Evolutionary conservation across 257 asterid species (phyloP).

Genomic region (Apocynum venetum): DNA sequence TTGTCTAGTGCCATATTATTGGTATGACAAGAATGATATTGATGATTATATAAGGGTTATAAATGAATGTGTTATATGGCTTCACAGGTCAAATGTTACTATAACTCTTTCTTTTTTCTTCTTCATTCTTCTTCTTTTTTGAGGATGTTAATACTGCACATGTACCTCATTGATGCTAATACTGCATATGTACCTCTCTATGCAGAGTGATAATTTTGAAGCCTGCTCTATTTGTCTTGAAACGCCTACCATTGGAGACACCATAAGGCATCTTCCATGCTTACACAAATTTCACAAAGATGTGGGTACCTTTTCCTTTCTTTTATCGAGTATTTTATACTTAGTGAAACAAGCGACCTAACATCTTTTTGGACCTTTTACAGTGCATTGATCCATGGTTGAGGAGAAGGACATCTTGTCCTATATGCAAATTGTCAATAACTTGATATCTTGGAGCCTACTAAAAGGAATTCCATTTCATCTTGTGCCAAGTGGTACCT

Average conservation of each 20-base stretch:
- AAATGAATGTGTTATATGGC: background rate
- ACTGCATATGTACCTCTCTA: background rate
- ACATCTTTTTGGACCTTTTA: conserved; percentile 9
- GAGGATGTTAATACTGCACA: too few relatives aligned
- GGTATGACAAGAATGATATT: background rate
- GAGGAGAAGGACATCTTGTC: conserved; percentile 74
- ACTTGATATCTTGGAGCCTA: conserved; percentile 28
- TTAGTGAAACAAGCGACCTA: background rate
- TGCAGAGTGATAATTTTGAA: conserved; percentile 63
- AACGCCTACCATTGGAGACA: conserved; percentile 65
- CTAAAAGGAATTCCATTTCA: background rate
- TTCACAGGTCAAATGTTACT: background rate
- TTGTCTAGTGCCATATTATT: background rate
- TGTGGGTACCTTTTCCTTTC: conserved; percentile 35
- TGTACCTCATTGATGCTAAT: too few relatives aligned
- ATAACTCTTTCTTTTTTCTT: background rate
- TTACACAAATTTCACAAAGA: conserved; percentile 96
- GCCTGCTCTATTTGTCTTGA: conserved; percentile 93
- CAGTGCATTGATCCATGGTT: conserved; percentile 99
- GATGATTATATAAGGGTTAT: background rate
- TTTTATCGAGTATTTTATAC: background rate
- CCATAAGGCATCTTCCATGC: conserved; percentile 90
- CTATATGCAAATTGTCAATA: conserved; percentile 81
- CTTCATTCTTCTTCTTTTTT: too few relatives aligned
- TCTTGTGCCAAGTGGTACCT: background rate